phyloP scores from a whole-genome alignment of 768 basidiomycete species.

The Boletus fagicola region DNA sequence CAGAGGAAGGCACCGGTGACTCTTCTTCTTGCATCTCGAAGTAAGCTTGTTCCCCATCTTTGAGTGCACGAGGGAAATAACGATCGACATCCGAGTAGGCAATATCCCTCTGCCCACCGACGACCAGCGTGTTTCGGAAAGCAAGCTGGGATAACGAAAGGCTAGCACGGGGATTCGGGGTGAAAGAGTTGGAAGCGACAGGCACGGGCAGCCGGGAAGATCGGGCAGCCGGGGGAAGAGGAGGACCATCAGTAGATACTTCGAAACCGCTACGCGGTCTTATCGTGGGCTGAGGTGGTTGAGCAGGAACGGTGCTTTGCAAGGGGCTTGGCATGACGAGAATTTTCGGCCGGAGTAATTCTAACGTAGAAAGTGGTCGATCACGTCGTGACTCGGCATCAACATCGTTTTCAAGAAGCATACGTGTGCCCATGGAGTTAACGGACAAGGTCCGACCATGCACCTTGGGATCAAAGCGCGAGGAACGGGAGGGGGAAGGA shows the following conservation, averaged over 20 bases:
- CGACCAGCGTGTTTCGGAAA: conserved; percentile 76
- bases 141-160: conserved; percentile 79
- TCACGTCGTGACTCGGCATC: conserved; percentile 39
- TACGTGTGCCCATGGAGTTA: conserved; percentile 63
- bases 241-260: conserved; percentile 62
- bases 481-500: conserved; percentile 57
- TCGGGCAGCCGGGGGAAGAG: conserved; percentile 68
- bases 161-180: conserved; percentile 71
- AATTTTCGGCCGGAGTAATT: conserved; percentile 85
- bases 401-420: conserved; percentile 56
- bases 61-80: conserved; percentile 64
- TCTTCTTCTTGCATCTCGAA: conserved; percentile 44
- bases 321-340: conserved; percentile 92
- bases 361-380: conserved; percentile 68
- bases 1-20: conserved; percentile 30
- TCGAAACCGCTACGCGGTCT: conserved; percentile 58
- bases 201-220: conserved; percentile 48
- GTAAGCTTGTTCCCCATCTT: conserved; percentile 77
- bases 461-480: conserved; percentile 82
- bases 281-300: conserved; percentile 34
- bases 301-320: conserved; percentile 44
- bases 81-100: conserved; percentile 59
- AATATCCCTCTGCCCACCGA: conserved; percentile 64
- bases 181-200: conserved; percentile 62
- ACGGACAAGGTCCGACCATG: conserved; percentile 62